phyloP scores from a whole-genome alignment of 768 basidiomycete species.

The Pulveroboletus sp. region DNA sequence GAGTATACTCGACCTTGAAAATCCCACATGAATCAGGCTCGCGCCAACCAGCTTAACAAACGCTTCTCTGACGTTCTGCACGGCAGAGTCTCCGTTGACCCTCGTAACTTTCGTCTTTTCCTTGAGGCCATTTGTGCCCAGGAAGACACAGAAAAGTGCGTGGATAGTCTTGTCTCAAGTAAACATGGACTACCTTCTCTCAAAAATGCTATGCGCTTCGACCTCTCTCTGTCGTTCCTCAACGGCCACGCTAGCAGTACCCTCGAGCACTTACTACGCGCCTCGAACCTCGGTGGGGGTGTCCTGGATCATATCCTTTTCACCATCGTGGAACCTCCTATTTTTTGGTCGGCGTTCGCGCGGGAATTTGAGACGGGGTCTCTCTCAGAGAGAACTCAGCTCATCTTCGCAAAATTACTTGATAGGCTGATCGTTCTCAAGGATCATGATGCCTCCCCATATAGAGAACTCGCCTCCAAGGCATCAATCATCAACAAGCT shows the following conservation, averaged over 20 bases:
- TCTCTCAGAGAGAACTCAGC: constrained; percentile 34
- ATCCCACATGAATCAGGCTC: constrained; percentile 14
- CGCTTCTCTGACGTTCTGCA: constrained; percentile 32
- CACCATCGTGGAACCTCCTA: constrained; percentile 45
- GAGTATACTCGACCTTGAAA: background rate
- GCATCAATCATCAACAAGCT: constrained; percentile 24
- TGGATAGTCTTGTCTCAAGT: constrained; percentile 36
- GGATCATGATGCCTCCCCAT: constrained; percentile 29
- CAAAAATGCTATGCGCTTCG: constrained; percentile 39
- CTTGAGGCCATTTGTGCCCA: constrained; percentile 44
- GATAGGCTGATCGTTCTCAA: constrained; percentile 42
- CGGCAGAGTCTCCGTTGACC: constrained; percentile 27
- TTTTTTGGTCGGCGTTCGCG: constrained; percentile 44
- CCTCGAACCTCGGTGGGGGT: constrained; percentile 40
- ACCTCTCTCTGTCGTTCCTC: constrained; percentile 37
- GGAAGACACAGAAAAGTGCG: constrained; percentile 35
- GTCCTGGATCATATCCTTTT: constrained; percentile 40
- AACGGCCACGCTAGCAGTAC: constrained; percentile 38
- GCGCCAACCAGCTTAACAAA: constrained; percentile 29
- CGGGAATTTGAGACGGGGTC: constrained; percentile 30
- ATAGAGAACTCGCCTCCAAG: constrained; percentile 38
- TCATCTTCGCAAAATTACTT: constrained; percentile 46
- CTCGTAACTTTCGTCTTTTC: constrained; percentile 31
- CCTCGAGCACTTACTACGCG: constrained; percentile 36
- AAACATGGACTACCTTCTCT: constrained; percentile 36